phyloP scores from a whole-genome alignment of 1,284 basidiomycete genomes.

The Apiotrichum montevideense region DNA sequence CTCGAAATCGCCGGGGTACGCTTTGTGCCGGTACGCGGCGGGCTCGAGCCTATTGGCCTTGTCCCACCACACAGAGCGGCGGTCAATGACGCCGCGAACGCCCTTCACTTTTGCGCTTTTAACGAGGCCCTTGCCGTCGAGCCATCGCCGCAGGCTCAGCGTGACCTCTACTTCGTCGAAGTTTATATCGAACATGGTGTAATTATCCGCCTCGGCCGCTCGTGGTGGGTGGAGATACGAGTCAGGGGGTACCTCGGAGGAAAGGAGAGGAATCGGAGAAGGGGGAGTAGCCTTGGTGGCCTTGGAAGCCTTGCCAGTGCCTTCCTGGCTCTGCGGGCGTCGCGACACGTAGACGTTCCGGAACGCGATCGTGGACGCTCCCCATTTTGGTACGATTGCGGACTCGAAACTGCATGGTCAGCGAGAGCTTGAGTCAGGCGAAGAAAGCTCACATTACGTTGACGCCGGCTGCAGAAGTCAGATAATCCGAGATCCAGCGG shows the following conservation, averaged over 20 bases:
- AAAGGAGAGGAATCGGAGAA: constrained; percentile 33
- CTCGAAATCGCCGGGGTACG: constrained; percentile 80
- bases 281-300: constrained; percentile 28
- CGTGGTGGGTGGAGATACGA: constrained; percentile 28
- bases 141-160: constrained; percentile 85
- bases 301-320: constrained; percentile 18
- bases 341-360: constrained; percentile 93
- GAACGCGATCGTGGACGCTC: constrained; percentile 89
- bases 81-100: constrained; percentile 87
- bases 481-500: constrained; percentile 80
- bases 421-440: neutral
- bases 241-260: constrained; percentile 33
- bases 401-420: constrained; percentile 64
- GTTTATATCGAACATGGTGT: constrained; percentile 82
- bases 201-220: constrained; percentile 51
- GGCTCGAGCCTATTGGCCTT: constrained; percentile 70
- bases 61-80: constrained; percentile 84
- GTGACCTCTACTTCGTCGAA: constrained; percentile 95
- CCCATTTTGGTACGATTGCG: constrained; percentile 97
- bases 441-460: constrained; percentile 60
- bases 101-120: constrained; percentile 88
- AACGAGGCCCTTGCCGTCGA: constrained; percentile 90
- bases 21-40: constrained; percentile 67
- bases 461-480: constrained; percentile 88
- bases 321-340: constrained; percentile 51